These are phyloP conservation scores for Amaranthus cruentus DNA, from an alignment of 148 eudicot genomes.

Conservation along the genomic window DNA sequence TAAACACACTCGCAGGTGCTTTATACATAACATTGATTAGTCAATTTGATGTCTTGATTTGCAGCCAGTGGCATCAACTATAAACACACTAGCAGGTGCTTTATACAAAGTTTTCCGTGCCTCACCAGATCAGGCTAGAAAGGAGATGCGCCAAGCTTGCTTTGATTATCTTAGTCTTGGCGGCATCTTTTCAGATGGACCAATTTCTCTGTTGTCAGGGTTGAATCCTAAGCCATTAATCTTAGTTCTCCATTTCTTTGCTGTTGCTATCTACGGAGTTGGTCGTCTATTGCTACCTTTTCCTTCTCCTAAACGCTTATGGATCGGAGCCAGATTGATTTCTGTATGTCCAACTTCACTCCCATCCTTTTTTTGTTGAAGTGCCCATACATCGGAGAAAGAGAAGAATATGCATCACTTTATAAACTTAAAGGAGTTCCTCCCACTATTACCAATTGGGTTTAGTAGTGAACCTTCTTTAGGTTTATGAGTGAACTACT, in stretches of 20 bases:
- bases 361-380: neutral
- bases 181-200: slow-evolving; percentile 66
- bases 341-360: slow-evolving; percentile 40
- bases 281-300: slow-evolving; percentile 74
- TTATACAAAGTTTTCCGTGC: slow-evolving; percentile 70
- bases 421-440: too few species aligned
- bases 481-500: neutral
- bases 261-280: slow-evolving; percentile 80
- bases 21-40: neutral
- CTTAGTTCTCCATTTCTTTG: slow-evolving; percentile 86
- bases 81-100: slow-evolving; percentile 86
- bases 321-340: slow-evolving; percentile 77
- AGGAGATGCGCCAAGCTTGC: slow-evolving; percentile 85
- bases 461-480: neutral
- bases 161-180: slow-evolving; percentile 87
- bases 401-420: too few species aligned
- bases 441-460: too few species aligned
- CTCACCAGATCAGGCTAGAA: slow-evolving; percentile 68
- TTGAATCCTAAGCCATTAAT: slow-evolving; percentile 78
- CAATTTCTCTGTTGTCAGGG: slow-evolving; percentile 75
- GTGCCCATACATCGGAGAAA: too few species aligned
- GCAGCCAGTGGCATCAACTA: slow-evolving; percentile 92
- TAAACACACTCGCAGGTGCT: neutral
- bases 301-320: slow-evolving; percentile 76
- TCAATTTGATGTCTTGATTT: neutral